phyloP scores from a whole-genome alignment of 768 basidiomycete genomes.

The Neoboletus brunneissimus region DNA sequence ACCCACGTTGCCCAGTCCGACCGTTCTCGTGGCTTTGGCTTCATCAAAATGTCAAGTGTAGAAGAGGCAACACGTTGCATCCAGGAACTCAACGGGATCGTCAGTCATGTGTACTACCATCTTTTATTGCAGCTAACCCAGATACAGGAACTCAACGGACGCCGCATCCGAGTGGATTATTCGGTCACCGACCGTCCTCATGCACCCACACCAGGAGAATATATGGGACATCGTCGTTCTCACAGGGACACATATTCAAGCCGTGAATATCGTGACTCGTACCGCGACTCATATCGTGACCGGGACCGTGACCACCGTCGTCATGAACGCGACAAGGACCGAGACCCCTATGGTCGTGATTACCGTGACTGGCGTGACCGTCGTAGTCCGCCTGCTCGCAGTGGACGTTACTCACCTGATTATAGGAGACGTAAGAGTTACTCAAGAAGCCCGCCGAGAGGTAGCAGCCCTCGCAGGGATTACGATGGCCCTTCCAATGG shows the following conservation, averaged over 20 bases:
- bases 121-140: constrained; percentile 4
- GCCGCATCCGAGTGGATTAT: constrained; percentile 95
- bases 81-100: constrained; percentile 87
- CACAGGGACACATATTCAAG: constrained; percentile 44
- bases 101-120: constrained; percentile 38
- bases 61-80: constrained; percentile 89
- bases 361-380: constrained; percentile 77
- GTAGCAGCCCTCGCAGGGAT: constrained; percentile 55
- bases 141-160: constrained; percentile 84
- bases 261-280: constrained; percentile 46
- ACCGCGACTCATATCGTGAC: constrained; percentile 46
- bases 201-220: constrained; percentile 95
- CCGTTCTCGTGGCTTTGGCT: constrained; percentile 96
- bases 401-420: constrained; percentile 74
- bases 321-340: constrained; percentile 45
- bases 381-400: constrained; percentile 66
- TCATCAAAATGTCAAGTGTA: constrained; percentile 89
- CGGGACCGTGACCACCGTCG: constrained; percentile 43
- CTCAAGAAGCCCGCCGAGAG: constrained; percentile 76
- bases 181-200: constrained; percentile 93
- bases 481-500: constrained; percentile 44
- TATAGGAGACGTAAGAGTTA: constrained; percentile 74
- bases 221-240: constrained; percentile 85
- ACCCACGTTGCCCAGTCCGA: constrained; percentile 59
- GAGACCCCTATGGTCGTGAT: constrained; percentile 69